phyloP scores from a whole-genome alignment of 352 stramenopile species.

The Aphanomyces astaci region DNA sequence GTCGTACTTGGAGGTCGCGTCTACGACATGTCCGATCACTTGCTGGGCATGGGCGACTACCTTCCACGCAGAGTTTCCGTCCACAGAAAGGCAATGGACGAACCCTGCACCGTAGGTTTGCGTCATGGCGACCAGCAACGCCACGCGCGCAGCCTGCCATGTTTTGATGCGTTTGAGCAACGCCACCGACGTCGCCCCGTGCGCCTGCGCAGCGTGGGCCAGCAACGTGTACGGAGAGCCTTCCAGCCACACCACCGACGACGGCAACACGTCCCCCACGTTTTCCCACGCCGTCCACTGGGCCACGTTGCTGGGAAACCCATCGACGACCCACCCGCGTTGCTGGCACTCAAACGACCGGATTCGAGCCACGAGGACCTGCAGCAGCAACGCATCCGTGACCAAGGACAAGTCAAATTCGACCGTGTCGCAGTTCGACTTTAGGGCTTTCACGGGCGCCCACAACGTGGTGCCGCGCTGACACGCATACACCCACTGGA shows the following conservation, averaged over 20 bases:
- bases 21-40: background rate
- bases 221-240: background rate
- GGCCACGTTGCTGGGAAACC: background rate
- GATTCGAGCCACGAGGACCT: conserved; percentile 5
- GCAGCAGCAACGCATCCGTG: background rate
- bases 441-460: background rate
- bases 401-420: background rate
- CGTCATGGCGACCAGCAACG: background rate
- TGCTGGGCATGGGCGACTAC: background rate
- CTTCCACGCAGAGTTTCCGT: background rate
- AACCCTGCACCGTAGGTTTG: conserved; percentile 10
- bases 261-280: background rate
- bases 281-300: background rate
- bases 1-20: background rate
- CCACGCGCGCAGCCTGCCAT: background rate
- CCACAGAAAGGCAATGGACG: background rate
- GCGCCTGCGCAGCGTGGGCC: background rate
- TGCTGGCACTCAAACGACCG: background rate
- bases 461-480: background rate
- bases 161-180: conserved; percentile 8
- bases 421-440: background rate
- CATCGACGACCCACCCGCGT: conserved; percentile 3
- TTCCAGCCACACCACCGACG: background rate
- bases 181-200: no score
- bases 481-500: conserved; percentile 3